Percentiles rank a stretch among this genome's conserved stretches.
Evolutionary conservation across 2,329 filamentous ascomycete species (phyloP).

Genomic region (Emmonsiellopsis sp.): DNA sequence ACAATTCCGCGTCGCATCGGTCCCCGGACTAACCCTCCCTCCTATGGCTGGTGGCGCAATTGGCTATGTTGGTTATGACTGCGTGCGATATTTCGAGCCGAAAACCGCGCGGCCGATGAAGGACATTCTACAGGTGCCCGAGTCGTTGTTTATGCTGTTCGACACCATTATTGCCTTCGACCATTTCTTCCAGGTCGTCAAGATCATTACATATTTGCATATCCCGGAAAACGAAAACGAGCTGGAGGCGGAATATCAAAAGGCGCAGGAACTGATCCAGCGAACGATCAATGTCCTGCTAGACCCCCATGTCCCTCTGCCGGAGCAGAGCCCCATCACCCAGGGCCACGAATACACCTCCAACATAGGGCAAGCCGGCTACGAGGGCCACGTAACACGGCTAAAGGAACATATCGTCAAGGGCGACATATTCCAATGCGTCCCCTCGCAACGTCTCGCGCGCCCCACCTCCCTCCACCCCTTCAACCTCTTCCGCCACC

Average conservation of each 20-base stretch:
- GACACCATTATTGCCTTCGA: conserved; percentile 92
- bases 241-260: conserved; percentile 60
- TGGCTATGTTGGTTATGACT: conserved; percentile 96
- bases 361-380: conserved; percentile 81
- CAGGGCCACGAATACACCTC: conserved; percentile 73
- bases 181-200: conserved; percentile 85
- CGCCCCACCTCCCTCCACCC: conserved; percentile 85
- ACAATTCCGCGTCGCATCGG: conserved; percentile 66
- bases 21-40: conserved; percentile 74
- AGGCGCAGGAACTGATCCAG: conserved; percentile 55
- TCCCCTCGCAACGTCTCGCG: conserved; percentile 87
- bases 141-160: conserved; percentile 94
- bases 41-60: conserved; percentile 86
- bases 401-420: conserved; percentile 85
- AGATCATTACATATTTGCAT: conserved; percentile 83
- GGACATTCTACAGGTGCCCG: conserved; percentile 79
- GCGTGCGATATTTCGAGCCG: conserved; percentile 94
- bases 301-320: conserved; percentile 65
- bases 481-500: conserved; percentile 94
- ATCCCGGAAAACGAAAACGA: conserved; percentile 51
- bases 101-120: conserved; percentile 85
- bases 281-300: conserved; percentile 63
- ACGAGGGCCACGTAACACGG: conserved; percentile 75
- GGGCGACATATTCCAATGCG: conserved; percentile 95
- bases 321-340: conserved; percentile 63